phyloP scores from a whole-genome alignment of 2,329 filamentous ascomycete species.

The Sarocladiaceae sp. region DNA sequence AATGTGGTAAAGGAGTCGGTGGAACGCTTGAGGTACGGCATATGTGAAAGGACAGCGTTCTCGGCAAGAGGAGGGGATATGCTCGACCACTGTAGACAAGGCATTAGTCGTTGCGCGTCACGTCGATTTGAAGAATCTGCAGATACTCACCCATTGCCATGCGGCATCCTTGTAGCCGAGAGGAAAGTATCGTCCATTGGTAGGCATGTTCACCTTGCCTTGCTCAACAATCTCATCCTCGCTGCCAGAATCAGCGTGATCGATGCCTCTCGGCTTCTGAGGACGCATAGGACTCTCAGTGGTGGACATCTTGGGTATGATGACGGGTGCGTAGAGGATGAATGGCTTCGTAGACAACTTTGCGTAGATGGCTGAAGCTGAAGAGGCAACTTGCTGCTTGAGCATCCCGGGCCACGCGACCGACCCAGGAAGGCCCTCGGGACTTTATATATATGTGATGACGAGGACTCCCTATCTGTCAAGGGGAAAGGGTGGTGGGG shows the following conservation, averaged over 20 bases:
- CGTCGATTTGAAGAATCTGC: not conserved
- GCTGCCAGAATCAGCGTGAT: not conserved
- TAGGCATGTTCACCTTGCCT: conserved; percentile 1
- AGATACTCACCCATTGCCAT: conserved; percentile 73
- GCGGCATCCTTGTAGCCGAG: conserved; percentile 89
- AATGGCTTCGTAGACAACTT: conserved; percentile 10
- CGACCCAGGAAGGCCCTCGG: conserved; percentile 6
- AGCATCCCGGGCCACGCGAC: conserved; percentile 35
- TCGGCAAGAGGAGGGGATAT: conserved; percentile 81
- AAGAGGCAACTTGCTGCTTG: conserved; percentile 33
- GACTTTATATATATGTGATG: conserved; percentile 1
- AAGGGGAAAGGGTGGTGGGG: not conserved
- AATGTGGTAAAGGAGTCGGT: conserved; percentile 41
- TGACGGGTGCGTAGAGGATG: conserved; percentile 14
- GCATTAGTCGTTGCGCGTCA: not conserved
- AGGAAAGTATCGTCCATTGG: conserved; percentile 58
- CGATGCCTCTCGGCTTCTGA: conserved; percentile 11
- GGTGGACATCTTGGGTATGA: conserved; percentile 28
- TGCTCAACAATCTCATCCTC: conserved; percentile 3
- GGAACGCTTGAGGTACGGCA: conserved; percentile 78
- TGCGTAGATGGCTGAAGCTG: conserved; percentile 19
- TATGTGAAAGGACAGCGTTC: conserved; percentile 78
- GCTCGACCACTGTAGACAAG: conserved; percentile 73
- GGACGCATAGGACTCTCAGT: conserved; percentile 23
- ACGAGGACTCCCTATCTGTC: not conserved